Base-by-base conservation (phyloP, 352 stramenopile genomes). In the Globisporangium cederbergense region DNA sequence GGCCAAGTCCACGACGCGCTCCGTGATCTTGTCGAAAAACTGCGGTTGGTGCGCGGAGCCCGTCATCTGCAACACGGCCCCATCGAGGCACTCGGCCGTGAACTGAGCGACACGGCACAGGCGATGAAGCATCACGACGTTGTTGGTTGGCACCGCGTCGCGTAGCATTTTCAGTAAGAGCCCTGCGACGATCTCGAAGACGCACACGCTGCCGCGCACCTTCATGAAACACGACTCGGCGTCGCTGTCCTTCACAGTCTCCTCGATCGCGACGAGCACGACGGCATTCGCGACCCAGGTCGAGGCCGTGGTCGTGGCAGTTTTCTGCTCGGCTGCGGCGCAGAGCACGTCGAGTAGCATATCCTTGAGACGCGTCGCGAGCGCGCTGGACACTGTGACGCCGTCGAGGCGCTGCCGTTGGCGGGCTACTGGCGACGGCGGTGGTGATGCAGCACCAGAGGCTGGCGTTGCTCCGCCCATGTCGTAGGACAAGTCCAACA, bases 401-500 rank as follows among this genome's bases (percentile, higher is more conserved):
- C 79, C 81, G 36, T 82, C 65, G n/a, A 90, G 68, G 1, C 74
- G 60, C 67, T 86, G 38, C 5, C 55, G 57, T 46, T 75, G 72
- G 5, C 67, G 52, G 13, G 62, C 62, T 28, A 73, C 62, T 2
- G 67, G 68, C 11, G 67, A 79, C 0, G 74, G 76, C 4, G 72
- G 72, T 32, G 76, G 76, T 11, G 74, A 81, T 8, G 46, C 18
- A 4, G 57, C 11, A 4, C n/a, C 51, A 25, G 32, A 30, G n/a
- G 25, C 11, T 32, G n/a, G 11, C 42, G 36, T 25, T 45, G 34
- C 22, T 8, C 18, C 20, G 40, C 25, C 43, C 10, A 55, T 54
- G n/a, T 85, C 79, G 62, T 85, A 84, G 10, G 74, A 77, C 3
- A 89, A 76, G 32, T 89, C 79, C n/a, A 89, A 67, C 20, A 89